Evolutionary conservation across 805 yeast species (phyloP).

Genomic region (Yamadazyma endophytica): DNA sequence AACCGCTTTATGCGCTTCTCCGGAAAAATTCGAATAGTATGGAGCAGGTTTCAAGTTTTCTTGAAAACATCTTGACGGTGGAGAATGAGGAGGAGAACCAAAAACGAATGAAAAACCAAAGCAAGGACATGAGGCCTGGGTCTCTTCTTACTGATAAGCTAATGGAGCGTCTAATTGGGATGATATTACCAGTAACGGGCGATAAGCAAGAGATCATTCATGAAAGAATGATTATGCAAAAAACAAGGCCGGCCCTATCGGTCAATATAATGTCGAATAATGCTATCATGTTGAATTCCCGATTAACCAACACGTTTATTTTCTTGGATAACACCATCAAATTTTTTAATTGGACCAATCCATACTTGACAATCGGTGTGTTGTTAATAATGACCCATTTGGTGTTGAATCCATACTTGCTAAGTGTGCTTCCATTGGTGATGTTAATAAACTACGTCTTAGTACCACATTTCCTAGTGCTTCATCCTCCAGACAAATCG

Average conservation of each 20-base stretch:
- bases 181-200: slow-evolving; percentile 65
- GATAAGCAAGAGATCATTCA: slow-evolving; percentile 45
- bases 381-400: slow-evolving; percentile 47
- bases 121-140: slow-evolving; percentile 3
- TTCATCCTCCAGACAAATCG: slow-evolving; percentile 60
- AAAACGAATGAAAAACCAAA: slow-evolving; percentile 2
- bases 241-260: slow-evolving; percentile 63
- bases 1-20: no score
- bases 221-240: slow-evolving; percentile 56
- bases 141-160: slow-evolving; percentile 57
- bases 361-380: slow-evolving; percentile 57
- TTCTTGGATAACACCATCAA: slow-evolving; percentile 52
- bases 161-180: slow-evolving; percentile 63
- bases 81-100: slow-evolving; percentile 13
- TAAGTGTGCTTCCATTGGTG: slow-evolving; percentile 52
- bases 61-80: slow-evolving; percentile 31
- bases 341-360: slow-evolving; percentile 62
- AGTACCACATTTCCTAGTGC: slow-evolving; percentile 60
- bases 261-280: slow-evolving; percentile 68
- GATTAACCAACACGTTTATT: slow-evolving; percentile 60
- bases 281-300: slow-evolving; percentile 56
- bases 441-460: slow-evolving; percentile 51
- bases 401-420: slow-evolving; percentile 57
- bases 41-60: slow-evolving; percentile 36
- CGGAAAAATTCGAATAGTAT: no score